Base-by-base conservation (phyloP, 2,329 filamentous ascomycete genomes). In the Aspergillus persii region DNA sequence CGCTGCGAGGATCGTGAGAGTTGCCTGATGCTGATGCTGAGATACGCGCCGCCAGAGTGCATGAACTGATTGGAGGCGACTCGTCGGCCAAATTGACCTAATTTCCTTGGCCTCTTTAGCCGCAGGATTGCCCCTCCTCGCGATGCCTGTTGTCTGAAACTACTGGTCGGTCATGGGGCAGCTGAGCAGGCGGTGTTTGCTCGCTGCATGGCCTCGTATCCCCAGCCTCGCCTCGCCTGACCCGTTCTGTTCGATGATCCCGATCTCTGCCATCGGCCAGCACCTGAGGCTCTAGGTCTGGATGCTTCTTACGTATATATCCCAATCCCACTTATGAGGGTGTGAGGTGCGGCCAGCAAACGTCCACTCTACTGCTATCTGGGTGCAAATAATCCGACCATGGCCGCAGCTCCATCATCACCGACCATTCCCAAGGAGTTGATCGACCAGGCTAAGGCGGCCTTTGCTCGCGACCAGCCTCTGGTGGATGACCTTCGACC, bases 401-500 rank as follows among this genome's bases (percentile, higher is more conserved):
- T 56, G 54, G 46, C 46, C 18, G 30, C n/a, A 23, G 6, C 27
- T 1, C 12, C 30, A n/a, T 12, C 18, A 31, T 47, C 49, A 12
- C 11, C 29, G 3, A 27, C 23, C 33, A 44, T 56, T 39, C 46
- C 54, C 23, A 30, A 50, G n/a, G n/a, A 23, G 11, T n/a, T 26
- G n/a, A 56, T 56, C 29, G 54, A 56, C n/a, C 27, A 48, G 11
- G 54, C 54, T 8, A 56, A 56, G 44, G 29, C 31, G 51, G 36
- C 54, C 23, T 56, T 56, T 46, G 48, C 48, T 15, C 47, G 48
- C 18, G 54, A 56, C 18, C 29, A 15, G 26, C 54, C 54, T 3
- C 26, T 51, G 3, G 44, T 36, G 8, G 39, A 50, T 23, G 54
- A 56, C 5, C 48, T 56, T 3, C 54, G 26, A 8, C 54, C 47